Evolutionary conservation across 306 rosid genomes (phyloP), one percentile per base, ranked within the genome.

Genomic region (Dalbergia oliveri): DNA sequence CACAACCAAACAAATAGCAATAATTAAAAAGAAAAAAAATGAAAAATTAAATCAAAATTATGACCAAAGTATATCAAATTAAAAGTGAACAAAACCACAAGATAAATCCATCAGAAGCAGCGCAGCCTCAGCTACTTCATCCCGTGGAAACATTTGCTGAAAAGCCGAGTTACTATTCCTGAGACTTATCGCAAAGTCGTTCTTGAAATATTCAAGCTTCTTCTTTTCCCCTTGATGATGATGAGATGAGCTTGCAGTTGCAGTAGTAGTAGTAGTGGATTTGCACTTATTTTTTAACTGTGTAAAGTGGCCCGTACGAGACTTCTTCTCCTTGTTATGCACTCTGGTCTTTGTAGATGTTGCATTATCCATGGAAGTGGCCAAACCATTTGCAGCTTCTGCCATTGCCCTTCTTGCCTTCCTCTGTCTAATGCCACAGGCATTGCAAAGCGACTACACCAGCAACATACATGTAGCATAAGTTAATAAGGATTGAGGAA

Each of bases 371-470:
- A 34, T 6, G 59, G 75, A 18, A 15, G 18, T 75, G 0, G 58
- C 70, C 8, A 66, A 47, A 53, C 85, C 81, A 37, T 72, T 83
- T 41, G 77, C 84, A 54, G 90, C 96, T 87, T 89, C 97, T 4
- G 86, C 86, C 89, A 88, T 86, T 47, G 98, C 94, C 77, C 89
- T 80, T 77, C 94, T 91, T 18, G 92, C 97, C 79, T 94, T 94
- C 86, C 98, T 86, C 34, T 89, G 97, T 67, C 97, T 82, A 18
- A 92, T 94, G 4, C 98, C 98, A 72, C 98, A 94, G 0, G 97
- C 98, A 88, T 94, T 94, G 89, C 98, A 92, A n/a, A 94, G 91
- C 8, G 98, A 87, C 98, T 94, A 90, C 87, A 85, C 45, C 66
- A 71, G 7, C 34, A 66, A 66, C 60, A 53, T 26, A n/a, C 10